Percentiles rank a stretch among this genome's conserved stretches.
phyloP scores from a whole-genome alignment of 768 basidiomycete genomes.

The Suillus ampliporus region DNA sequence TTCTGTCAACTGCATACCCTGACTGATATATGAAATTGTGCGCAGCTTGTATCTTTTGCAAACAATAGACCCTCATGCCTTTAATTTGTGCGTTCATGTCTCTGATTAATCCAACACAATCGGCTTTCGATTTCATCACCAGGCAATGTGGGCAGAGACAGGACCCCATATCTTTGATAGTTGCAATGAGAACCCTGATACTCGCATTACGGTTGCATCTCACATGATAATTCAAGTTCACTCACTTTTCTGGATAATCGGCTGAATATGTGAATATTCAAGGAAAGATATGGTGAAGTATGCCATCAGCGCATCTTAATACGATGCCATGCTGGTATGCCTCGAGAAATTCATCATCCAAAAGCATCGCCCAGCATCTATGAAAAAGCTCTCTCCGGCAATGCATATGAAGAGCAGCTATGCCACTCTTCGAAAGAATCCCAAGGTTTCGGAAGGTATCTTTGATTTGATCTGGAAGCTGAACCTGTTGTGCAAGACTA shows the following conservation, averaged over 20 bases:
- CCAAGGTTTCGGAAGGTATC: neutral
- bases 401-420: conserved; percentile 10
- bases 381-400: conserved; percentile 25
- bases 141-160: conserved; percentile 39
- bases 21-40: neutral
- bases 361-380: conserved; percentile 4
- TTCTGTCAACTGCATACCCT: neutral
- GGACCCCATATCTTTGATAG: conserved; percentile 31
- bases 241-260: conserved; percentile 28
- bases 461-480: neutral
- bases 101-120: conserved; percentile 14
- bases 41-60: neutral
- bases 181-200: conserved; percentile 30
- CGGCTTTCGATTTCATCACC: conserved; percentile 20
- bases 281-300: conserved; percentile 21
- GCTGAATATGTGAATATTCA: conserved; percentile 23
- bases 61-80: too few relatives aligned
- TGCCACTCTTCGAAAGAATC: neutral
- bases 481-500: neutral
- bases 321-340: conserved; percentile 22
- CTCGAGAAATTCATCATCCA: conserved; percentile 22
- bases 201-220: neutral
- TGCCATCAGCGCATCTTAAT: conserved; percentile 18
- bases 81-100: too few relatives aligned
- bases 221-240: neutral